A percentile compares a stretch with the other conserved stretches of the same genome.
Evolutionary conservation across 441 rosid species (phyloP).

Genomic region (Omphalea diandra): DNA sequence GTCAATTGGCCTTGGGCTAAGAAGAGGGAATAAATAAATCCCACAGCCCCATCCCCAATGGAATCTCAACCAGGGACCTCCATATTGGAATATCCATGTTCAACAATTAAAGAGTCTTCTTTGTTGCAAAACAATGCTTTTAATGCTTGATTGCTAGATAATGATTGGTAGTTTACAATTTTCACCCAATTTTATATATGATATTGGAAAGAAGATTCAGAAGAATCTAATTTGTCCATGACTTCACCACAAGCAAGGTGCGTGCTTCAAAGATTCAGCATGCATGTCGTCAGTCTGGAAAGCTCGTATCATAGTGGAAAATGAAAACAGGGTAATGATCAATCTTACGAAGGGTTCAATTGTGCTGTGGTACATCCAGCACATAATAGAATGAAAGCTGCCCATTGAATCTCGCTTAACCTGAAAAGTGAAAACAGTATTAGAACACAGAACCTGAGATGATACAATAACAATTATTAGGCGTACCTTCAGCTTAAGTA

Average conservation of each 20-base stretch:
- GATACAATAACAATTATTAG: not conserved
- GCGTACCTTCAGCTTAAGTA: constrained; percentile 9
- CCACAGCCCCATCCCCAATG: not conserved
- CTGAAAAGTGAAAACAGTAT: constrained; percentile 48
- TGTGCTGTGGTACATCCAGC: constrained; percentile 98
- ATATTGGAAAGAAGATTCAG: too few species aligned
- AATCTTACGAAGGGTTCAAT: constrained; percentile 74
- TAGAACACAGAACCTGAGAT: not conserved
- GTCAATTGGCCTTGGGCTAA: not conserved
- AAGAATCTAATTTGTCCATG: not conserved
- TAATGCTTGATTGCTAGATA: not conserved
- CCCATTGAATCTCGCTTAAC: constrained; percentile 95
- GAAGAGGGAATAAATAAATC: not conserved
- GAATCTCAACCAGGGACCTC: not conserved
- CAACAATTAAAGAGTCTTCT: not conserved
- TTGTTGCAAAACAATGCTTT: not conserved
- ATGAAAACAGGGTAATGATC: constrained; percentile 12
- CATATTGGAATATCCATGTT: not conserved
- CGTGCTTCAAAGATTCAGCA: not conserved
- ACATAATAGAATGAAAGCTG: constrained; percentile 84
- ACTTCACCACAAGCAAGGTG: not conserved
- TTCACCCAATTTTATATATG: not conserved
- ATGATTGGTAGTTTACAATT: not conserved
- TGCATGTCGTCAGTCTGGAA: not conserved
- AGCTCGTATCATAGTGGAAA: constrained; percentile 15